Evolutionary conservation across 2,329 filamentous ascomycete species (phyloP).

Genomic region (Mycosphaerella sp.): DNA sequence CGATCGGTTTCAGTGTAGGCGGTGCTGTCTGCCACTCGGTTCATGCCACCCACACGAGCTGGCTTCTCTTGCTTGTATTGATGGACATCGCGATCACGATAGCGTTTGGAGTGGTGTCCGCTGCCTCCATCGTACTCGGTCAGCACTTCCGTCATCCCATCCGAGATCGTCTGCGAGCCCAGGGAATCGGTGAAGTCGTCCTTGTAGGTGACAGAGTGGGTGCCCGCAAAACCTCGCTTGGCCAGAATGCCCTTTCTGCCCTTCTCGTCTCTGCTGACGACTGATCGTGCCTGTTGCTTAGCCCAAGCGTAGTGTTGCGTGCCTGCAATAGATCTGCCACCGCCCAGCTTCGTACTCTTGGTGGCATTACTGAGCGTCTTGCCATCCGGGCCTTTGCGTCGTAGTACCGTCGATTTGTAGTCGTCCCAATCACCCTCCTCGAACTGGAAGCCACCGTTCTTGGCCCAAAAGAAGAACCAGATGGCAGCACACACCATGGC

Average conservation of each 20-base stretch:
- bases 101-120: constrained; percentile 42
- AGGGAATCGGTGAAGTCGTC: constrained; percentile 38
- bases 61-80: constrained; percentile 81
- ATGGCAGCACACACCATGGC: constrained; percentile 68
- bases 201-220: constrained; percentile 39
- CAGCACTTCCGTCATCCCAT: constrained; percentile 31
- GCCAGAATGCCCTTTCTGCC: constrained; percentile 34
- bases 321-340: constrained; percentile 66
- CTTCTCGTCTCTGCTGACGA: constrained; percentile 44
- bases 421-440: constrained; percentile 88
- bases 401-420: constrained; percentile 90
- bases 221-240: constrained; percentile 37
- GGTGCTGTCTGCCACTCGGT: constrained; percentile 71
- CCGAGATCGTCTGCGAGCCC: constrained; percentile 25
- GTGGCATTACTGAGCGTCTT: constrained; percentile 78
- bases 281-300: constrained; percentile 30
- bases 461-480: constrained; percentile 99
- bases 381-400: constrained; percentile 83
- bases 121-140: constrained; percentile 17
- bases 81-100: constrained; percentile 60
- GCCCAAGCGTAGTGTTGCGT: constrained; percentile 52
- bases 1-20: constrained; percentile 64
- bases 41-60: constrained; percentile 82
- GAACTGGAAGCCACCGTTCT: constrained; percentile 90
- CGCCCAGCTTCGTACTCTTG: constrained; percentile 74